Base-by-base conservation (phyloP, 768 basidiomycete genomes). In the Tylopilus plumbeoviolaceoides region DNA sequence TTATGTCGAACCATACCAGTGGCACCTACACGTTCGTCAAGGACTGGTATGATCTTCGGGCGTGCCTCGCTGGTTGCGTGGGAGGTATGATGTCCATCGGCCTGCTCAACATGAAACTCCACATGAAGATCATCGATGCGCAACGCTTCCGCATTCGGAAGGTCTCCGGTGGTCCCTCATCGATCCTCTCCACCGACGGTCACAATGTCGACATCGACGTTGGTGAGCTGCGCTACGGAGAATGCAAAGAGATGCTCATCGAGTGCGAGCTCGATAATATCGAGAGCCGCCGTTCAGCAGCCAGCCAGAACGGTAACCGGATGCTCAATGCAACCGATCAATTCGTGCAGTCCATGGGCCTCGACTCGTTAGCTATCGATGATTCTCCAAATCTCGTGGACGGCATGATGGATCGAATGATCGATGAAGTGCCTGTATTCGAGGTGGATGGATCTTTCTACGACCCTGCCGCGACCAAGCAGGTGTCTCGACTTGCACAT, bases 11-110 rank as follows among this genome's bases (percentile, higher is more conserved):
- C 69, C 94, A 98, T 69, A 98, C 97, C 3, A 84, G 84, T 58
- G 97, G 97, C 23, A 97, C 94, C 27, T 98, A 98, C 73, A 98
- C 95, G 5, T 99, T 97, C 62, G 93, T 98, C 55, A 91, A 90
- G 72, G 95, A 97, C 66, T 98, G 95, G 89, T 95, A 98, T 67
- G 91, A 98, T 68, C 83, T 98, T 28, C 85, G 91, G 21, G 85
- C 89, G 62, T 89, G 93, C 57, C 79, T 99, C 30, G 92, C 95
- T 6, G 97, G 97, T 5, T 93, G 92, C 64, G 79, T 98, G 15
- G 97, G 95, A 6, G 95, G 95, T 1, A 88, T 98, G 84, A 89
- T 98, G 86, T 91, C 89, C 27, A 94, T 98, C 57, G 97, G 91
- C 1, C 70, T 97, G 52, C 76, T 89, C 51, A 87, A 89, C 69